A percentile compares a stretch with the other conserved stretches of the same genome.
Conservation (phyloP, 257 asterid genomes). For the Haberlea rhodopensis region DNA sequence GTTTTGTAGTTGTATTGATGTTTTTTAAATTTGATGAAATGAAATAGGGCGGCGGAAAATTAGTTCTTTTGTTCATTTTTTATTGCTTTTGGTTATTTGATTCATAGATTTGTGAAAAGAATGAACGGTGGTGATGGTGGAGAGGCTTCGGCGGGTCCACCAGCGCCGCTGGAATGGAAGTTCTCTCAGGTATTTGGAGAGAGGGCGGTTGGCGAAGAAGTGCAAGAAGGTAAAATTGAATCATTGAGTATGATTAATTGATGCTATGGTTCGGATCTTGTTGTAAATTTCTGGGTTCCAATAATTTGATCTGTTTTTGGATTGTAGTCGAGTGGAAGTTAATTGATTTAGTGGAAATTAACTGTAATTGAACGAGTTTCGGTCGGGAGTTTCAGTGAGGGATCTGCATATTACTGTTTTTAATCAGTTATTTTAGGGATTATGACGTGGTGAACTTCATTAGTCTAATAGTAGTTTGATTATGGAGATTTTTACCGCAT, state of each 20-base stretch:
- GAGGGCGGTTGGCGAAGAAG: background rate
- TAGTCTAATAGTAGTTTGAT: background rate
- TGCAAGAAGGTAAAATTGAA: background rate
- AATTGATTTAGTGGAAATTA: constrained; percentile 25
- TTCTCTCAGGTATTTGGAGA: background rate
- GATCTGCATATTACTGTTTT: constrained; percentile 38
- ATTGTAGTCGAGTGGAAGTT: constrained; percentile 14
- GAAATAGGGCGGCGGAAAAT: background rate
- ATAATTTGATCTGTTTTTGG: constrained; percentile 35
- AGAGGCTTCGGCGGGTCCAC: background rate
- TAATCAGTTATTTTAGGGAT: background rate
- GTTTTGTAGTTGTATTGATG: background rate
- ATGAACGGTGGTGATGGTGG: background rate
- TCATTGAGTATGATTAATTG: background rate
- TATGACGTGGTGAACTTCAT: background rate
- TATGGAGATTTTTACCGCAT: background rate
- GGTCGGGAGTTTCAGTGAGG: constrained; percentile 30
- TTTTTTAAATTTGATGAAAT: no score
- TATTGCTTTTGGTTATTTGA: background rate
- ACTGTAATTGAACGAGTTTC: constrained; percentile 2
- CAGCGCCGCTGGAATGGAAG: constrained; percentile 1
- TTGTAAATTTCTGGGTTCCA: constrained; percentile 41
- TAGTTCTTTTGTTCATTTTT: background rate
- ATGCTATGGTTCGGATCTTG: constrained; percentile 35
- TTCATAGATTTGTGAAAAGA: background rate